Percentiles rank a stretch among this genome's conserved stretches.
These are phyloP conservation scores for Cutaneotrichosporon cutaneum DNA, from an alignment of 1,284 basidiomycete species.

Conservation along the genomic window DNA sequence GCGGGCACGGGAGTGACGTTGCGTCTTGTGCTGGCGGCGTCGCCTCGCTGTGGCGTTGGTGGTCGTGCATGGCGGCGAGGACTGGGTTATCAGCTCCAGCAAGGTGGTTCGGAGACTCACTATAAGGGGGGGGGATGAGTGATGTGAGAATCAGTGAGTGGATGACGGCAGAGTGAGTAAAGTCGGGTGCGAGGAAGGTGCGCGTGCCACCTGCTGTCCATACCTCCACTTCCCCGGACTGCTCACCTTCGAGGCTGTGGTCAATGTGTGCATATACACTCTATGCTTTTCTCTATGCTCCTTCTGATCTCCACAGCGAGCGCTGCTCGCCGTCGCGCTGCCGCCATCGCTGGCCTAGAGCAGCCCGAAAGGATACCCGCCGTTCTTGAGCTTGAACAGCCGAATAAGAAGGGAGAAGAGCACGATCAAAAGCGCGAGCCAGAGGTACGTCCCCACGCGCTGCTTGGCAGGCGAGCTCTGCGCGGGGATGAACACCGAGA, in stretches of 20 bases:
- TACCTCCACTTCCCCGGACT: too few relatives aligned
- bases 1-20: too few relatives aligned
- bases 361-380: slow-evolving; percentile 50
- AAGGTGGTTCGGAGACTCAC: too few relatives aligned
- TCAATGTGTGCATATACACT: slow-evolving; percentile 2
- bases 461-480: slow-evolving; percentile 75
- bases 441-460: slow-evolving; percentile 82
- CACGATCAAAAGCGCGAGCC: slow-evolving; percentile 77
- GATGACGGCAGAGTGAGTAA: too few relatives aligned
- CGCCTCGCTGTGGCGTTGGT: too few relatives aligned
- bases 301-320: not conserved
- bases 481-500: slow-evolving; percentile 76
- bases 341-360: slow-evolving; percentile 13
- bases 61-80: too few relatives aligned
- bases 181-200: too few relatives aligned
- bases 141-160: too few relatives aligned
- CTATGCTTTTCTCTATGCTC: not conserved
- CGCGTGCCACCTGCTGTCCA: too few relatives aligned
- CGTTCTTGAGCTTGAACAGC: slow-evolving; percentile 89
- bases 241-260: not conserved
- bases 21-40: too few relatives aligned
- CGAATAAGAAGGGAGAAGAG: slow-evolving; percentile 85
- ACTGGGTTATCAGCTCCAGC: too few relatives aligned
- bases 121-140: too few relatives aligned
- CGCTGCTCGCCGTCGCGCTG: not conserved